Percentiles rank a stretch among this genome's conserved stretches.
These are phyloP conservation scores for Brassica napus DNA, from an alignment of 345 rosid genomes.

Conservation along the genomic window DNA sequence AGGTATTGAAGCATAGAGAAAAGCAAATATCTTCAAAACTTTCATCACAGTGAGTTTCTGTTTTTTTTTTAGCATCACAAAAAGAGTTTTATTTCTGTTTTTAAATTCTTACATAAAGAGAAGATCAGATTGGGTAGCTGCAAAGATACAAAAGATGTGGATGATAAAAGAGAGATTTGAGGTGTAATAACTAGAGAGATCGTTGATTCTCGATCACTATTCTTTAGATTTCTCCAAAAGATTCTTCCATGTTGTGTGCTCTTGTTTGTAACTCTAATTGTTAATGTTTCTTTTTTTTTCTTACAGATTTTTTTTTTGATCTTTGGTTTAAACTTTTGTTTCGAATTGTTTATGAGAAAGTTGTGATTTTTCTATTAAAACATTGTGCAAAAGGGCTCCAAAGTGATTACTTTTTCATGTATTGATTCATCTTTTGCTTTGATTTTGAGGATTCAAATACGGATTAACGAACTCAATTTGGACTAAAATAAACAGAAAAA, in stretches of 20 bases:
- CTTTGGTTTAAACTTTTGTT: constrained; percentile 8
- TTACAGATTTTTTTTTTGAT: constrained; percentile 17
- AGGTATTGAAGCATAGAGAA: constrained; percentile 39
- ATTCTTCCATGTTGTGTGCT: constrained; percentile 39
- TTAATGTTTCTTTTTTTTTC: constrained; percentile 7
- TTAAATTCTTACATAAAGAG: constrained; percentile 31
- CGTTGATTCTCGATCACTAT: constrained; percentile 41
- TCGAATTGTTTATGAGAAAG: constrained; percentile 31
- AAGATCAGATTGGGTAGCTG: constrained; percentile 35
- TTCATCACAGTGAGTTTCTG: background rate
- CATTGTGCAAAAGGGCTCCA: constrained; percentile 19
- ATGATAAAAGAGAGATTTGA: constrained; percentile 30
- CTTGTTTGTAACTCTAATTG: constrained; percentile 41
- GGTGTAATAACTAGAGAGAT: constrained; percentile 37
- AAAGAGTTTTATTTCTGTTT: background rate
- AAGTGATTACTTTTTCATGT: constrained; percentile 1
- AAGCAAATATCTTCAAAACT: background rate
- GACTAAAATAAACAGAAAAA: background rate
- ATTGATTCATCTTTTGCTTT: background rate
- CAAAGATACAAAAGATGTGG: constrained; percentile 36
- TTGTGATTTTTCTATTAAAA: constrained; percentile 33
- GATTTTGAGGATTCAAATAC: background rate
- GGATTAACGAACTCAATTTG: background rate
- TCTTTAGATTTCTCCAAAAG: constrained; percentile 29
- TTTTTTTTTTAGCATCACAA: background rate